Evolutionary conservation across 225 moss, liverwort and hornwort species (phyloP), one percentile per base, ranked within the genome.

Genomic region (Sphagnum contortum): DNA sequence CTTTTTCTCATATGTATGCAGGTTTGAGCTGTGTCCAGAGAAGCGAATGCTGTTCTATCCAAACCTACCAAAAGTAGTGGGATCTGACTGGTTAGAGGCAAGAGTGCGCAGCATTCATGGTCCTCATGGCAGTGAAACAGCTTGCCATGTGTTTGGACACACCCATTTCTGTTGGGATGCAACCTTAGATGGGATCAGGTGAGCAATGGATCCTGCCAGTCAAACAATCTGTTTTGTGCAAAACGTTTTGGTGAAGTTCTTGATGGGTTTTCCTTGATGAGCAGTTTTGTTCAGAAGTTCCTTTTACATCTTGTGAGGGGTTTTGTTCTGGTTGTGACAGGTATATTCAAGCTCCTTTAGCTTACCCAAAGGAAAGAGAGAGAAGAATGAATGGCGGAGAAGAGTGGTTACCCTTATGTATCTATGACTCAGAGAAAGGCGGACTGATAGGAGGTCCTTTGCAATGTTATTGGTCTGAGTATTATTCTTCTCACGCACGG

Each of bases 81-180:
- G 94, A 50, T 94, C 94, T 12, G 83, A 89, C 67, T 94, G 85
- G 87, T 66, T 94, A 61, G 94, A 94, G 81, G 71, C 79, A 8
- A 77, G 91, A 66, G 12, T 91, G 67, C 89, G 91, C 29, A 65
- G 57, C 44, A 80, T 94, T 61, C 94, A 94, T 77, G 94, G 94
- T 55, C 59, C 49, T 47, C 70, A 66, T 62, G 94, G 94, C 14
- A 87, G 72, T 71, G 59, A 74, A 63, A 85, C 74, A 45, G 91
- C 89, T 11, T 91, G 87, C 67, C 94, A 94, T 79, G 76, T 94
- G 44, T 94, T 94, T 64, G 91, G 94, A 48, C 94, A 94, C 52
- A 91, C 94, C 48, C 94, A 94, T 74, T 91, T 94, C 64, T 83
- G 83, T 60, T 94, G 94, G 94, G 94, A 94, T 74, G 70, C 80